Evolutionary conservation across 2,329 filamentous ascomycete species (phyloP), one percentile per base, ranked within the genome.

Genomic region (Didymella sp.): DNA sequence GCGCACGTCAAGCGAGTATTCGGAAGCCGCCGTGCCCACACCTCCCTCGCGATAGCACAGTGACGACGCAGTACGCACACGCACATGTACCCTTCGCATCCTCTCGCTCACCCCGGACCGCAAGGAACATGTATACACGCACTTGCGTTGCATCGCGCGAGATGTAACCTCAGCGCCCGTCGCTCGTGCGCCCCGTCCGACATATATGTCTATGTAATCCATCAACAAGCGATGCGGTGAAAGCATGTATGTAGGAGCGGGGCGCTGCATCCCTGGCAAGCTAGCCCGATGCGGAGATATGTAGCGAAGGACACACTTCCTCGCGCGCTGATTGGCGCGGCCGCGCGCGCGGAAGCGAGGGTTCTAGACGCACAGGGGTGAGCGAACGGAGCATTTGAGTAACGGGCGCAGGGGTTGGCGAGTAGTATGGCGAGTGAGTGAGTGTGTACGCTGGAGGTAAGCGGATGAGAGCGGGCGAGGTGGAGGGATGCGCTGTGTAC

Each of bases 371-470:
- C 28, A 9, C 48, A 51, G 38, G 48, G 48, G 40, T 51, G 31
- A 37, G 41, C 49, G 49, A 51, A 45, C 21, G 48, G 28, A 51
- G 22, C 48, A 44, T 25, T 51, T 33, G 28, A 15, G 28, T 35
- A 51, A 51, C 48, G 48, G 48, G 30, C 25, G 41, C 41, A 51
- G 25, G 49, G 49, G 49, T 51, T 51, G 49, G 49, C 49, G 49
- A 51, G 38, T 12, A 41, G 15, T 17, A 41, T 38, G 35, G 35
- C 2, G 8, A 33, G 22, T 13, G 21, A 9, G 13, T 33, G 4
- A 24, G 25, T 11, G n/a, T n/a, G n/a, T n/a, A n/a, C n/a, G n/a
- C n/a, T n/a, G n/a, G n/a, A n/a, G n/a, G n/a, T n/a, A n/a, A n/a
- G n/a, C n/a, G n/a, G n/a, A n/a, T n/a, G n/a, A n/a, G n/a, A n/a